Evolutionary conservation across 257 asterid genomes (phyloP).

Genomic region (Craterostigma plantagineum): DNA sequence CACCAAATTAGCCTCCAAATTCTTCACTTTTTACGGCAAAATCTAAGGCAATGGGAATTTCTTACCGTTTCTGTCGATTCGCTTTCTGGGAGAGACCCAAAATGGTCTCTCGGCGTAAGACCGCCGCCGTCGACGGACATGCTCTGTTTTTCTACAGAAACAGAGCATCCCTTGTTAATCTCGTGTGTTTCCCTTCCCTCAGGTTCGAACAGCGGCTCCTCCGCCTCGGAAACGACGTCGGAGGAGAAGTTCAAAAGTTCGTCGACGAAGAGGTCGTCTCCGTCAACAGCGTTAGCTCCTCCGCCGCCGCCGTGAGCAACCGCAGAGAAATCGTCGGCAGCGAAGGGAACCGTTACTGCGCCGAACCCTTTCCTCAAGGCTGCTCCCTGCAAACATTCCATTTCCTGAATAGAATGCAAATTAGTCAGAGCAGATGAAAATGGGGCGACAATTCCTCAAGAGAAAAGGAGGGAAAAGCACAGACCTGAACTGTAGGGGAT

Average conservation of each 20-base stretch:
- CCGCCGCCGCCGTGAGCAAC: neutral
- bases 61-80: constrained; percentile 39
- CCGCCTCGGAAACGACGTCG: constrained; percentile 15
- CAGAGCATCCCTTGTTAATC: constrained; percentile 8
- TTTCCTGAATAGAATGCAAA: constrained; percentile 13
- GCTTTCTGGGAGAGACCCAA: constrained; percentile 37
- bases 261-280: constrained; percentile 30
- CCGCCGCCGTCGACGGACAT: constrained; percentile 10
- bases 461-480: neutral
- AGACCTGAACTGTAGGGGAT: constrained; percentile 19
- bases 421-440: neutral
- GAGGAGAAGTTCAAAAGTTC: constrained; percentile 27
- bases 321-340: constrained; percentile 12
- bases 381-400: constrained; percentile 35
- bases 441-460: neutral
- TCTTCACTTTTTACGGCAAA: too few relatives aligned
- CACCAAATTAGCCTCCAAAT: neutral
- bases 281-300: constrained; percentile 11
- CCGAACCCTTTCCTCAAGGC: too few relatives aligned
- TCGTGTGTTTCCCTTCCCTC: too few relatives aligned
- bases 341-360: too few relatives aligned
- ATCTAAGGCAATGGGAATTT: neutral
- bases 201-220: constrained; percentile 12
- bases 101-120: constrained; percentile 19
- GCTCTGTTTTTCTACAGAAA: constrained; percentile 10